Evolutionary conservation across 1,139 yeast species (phyloP), one percentile per base, ranked within the genome.

Genomic region (Kodamaea arcana): DNA sequence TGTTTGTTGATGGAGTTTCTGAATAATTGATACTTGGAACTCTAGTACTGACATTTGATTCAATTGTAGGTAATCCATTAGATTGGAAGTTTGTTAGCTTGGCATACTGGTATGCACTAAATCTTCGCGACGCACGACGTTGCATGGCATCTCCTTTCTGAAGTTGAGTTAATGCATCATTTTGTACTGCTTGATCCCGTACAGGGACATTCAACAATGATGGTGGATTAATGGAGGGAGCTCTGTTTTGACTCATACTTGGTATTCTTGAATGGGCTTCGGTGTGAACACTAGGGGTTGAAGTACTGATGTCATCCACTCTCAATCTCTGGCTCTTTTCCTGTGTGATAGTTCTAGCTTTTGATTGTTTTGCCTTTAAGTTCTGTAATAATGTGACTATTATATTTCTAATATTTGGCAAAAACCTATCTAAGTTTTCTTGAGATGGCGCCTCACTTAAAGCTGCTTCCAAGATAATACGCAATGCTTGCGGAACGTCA

Each of bases 41-140:
- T 24, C 34, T 29, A 22, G 27, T 31, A 27, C 24, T 27, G 12
- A 27, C 15, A 11, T 43, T 49, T 0, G 43, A 25, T 5, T 33
- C 12, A 10, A 43, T 37, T 13, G 36, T 40, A 11, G 46, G 47
- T 28, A 43, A 33, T 12, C 45, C 45, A 30, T 37, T 44, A 13
- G 69, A 71, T 4, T 69, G 63, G 44, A 63, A 68, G 44, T 76
- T 80, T 1, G 88, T 71, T 16, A 85, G 69, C 48, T 83, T 85
- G 1, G 95, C 90, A 60, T 83, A 84, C 52, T 92, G 97, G 45
- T 88, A 92, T 0, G 97, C 96, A 17, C 96, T 86, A 52, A 83
- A 92, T 40, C 98, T 65, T 46, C 87, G 77, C 0, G 97, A 88
- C 0, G 98, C 98, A 41, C 97, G 74, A 45, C 98, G 72, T 60